Evolutionary conservation across 495 filamentous ascomycete species (phyloP).

Genomic region (Cercophora sp.): DNA sequence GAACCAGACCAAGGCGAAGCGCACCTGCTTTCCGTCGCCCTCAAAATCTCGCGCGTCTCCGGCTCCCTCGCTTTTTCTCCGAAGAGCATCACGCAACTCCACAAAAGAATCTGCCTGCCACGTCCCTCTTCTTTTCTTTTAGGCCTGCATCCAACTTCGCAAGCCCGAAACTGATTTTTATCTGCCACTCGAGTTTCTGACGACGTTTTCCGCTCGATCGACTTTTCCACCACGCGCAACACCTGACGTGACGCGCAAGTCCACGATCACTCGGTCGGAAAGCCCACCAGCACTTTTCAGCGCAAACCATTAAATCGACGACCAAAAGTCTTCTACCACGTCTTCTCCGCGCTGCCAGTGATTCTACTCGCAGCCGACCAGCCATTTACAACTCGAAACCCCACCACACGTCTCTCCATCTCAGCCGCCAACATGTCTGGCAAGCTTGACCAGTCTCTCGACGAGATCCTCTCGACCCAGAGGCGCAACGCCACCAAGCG

Average conservation of each 20-base stretch:
- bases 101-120: constrained; percentile 15
- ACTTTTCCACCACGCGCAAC: too few species aligned
- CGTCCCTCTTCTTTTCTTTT: constrained; percentile 21
- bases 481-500: constrained; percentile 52
- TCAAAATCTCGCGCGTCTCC: constrained; percentile 26
- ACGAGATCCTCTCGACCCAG: constrained; percentile 85
- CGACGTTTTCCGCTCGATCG: too few species aligned
- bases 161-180: constrained; percentile 27
- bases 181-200: too few species aligned
- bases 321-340: not conserved
- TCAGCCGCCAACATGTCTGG: constrained; percentile 66
- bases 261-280: not conserved
- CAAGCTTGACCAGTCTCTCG: constrained; percentile 92
- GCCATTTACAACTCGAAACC: not conserved
- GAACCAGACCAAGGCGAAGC: not conserved
- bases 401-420: constrained; percentile 6
- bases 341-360: constrained; percentile 4
- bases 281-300: constrained; percentile 1
- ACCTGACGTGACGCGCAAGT: constrained; percentile 8
- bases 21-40: too few species aligned
- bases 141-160: constrained; percentile 45
- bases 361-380: constrained; percentile 8
- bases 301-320: constrained; percentile 14
- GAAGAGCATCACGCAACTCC: constrained; percentile 16
- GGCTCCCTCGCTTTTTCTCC: constrained; percentile 18